A percentile compares a stretch with the other conserved stretches of the same genome.
Conservation (phyloP, 2,329 filamentous ascomycete genomes). For the Juglanconis oblonga region DNA sequence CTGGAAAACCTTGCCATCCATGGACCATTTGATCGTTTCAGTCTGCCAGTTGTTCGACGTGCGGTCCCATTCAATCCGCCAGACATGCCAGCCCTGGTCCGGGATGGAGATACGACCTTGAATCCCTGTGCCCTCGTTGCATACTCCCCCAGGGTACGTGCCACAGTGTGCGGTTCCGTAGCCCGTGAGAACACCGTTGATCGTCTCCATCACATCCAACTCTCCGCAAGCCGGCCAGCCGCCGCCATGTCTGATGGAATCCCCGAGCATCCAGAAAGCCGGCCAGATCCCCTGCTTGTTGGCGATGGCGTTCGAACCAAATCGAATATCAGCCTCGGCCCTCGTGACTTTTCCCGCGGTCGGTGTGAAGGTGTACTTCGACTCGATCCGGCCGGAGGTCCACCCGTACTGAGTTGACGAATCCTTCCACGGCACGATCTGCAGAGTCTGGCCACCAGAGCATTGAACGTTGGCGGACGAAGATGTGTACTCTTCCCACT, state of each 20-base stretch:
- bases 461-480: constrained; percentile 46
- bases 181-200: constrained; percentile 43
- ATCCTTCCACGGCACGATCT: constrained; percentile 45
- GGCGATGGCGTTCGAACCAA: constrained; percentile 34
- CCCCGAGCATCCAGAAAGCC: constrained; percentile 51
- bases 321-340: constrained; percentile 43
- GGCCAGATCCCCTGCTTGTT: constrained; percentile 51
- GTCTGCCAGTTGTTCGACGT: constrained; percentile 39
- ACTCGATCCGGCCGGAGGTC: constrained; percentile 51
- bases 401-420: constrained; percentile 33
- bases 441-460: constrained; percentile 48
- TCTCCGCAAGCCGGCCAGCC: constrained; percentile 47
- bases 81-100: constrained; percentile 46
- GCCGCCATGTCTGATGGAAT: constrained; percentile 42
- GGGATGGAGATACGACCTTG: constrained; percentile 35
- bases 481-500: constrained; percentile 45
- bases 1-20: constrained; percentile 43
- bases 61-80: constrained; percentile 46
- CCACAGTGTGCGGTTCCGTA: constrained; percentile 50
- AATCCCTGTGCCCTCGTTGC: constrained; percentile 45
- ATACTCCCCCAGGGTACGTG: constrained; percentile 31
- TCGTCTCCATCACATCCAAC: constrained; percentile 48
- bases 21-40: constrained; percentile 48
- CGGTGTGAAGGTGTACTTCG: constrained; percentile 43
- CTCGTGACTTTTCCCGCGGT: constrained; percentile 37